Base-by-base conservation (phyloP, 805 yeast genomes). In the Pichia deserticola region DNA sequence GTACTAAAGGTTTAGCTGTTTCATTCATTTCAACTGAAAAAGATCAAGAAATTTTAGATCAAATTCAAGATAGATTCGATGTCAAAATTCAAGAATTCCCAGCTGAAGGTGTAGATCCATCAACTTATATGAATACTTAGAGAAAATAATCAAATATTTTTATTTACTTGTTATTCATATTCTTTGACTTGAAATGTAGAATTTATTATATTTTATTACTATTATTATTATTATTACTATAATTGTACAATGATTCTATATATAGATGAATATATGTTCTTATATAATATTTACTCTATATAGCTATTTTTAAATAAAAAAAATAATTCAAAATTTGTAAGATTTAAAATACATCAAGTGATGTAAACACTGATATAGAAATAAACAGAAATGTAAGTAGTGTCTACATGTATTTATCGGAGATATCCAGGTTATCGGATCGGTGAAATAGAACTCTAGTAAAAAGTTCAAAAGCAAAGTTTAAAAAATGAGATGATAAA, bases 1-100 rank as follows among this genome's bases (percentile, higher is more conserved):
- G 99, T 77, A 92, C 99, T 67, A 92, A 92, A 76, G 99, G 99
- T 75, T 82, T 93, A 62, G 95, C 97, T 48, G 79, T 93, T 51
- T 88, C 97, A 40, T 87, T 92, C 57, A 93, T 93, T 49, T 77
- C 93, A 40, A 77, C 83, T 51, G 86, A 82, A 62, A 92, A 83
- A 56, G 99, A 93, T 66, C 89, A 89, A 71, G 88, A 84, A 72
- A 86, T 90, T 40, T 78, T 93, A 69, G 86, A 79, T 63, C 85
- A 89, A 73, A 93, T 93, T 67, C 99, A 93, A 77, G 95, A 88
- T 60, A 84, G 98, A 74, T 93, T 93, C 72, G 97, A 92, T 69
- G 98, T 93, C 60, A 88, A 90, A 74, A 83, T 92, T 65, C 77
- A 89, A 53, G 95, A 87, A 63, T 90, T 88, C 83, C 98, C 99